Evolutionary conservation across 1,284 basidiomycete species (phyloP), one percentile per base, ranked within the genome.

Genomic region (Ceratobasidium sp.): DNA sequence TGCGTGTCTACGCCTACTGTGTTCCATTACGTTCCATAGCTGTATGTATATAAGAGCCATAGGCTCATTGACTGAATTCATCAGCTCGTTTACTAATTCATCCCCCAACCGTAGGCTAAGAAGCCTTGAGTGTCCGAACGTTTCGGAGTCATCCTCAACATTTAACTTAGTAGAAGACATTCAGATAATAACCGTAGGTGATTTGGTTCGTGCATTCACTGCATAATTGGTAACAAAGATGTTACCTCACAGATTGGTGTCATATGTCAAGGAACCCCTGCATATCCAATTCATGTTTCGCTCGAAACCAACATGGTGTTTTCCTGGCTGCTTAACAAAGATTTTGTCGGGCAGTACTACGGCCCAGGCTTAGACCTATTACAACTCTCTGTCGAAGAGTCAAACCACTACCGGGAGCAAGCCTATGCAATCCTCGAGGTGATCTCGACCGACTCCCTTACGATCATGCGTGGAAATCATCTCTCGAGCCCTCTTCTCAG

Each of bases 311-410:
- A 18, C 1, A 49, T 70, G 1, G 43, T 47, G 18, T 70, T 70
- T n/a, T 52, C 54, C 26, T 28, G 16, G 11, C 43, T 32, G 30
- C 26, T 50, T 28, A 49, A 6, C 30, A 70, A 59, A 14, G 67
- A 70, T 44, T 70, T 58, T 38, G 26, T 70, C 14, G 67, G 67
- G 1, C 54, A 58, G 30, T 70, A 70, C 32, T 70, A 58, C 26
- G 67, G 54, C 11, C 26, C 55, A 5, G 46, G 43, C n/a, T n/a
- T 46, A 23, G 30, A 70, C 28, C 23, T 38, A 13, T 46, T 58
- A 28, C 21, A 35, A 18, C 18, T 70, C 28, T 2, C 26, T 16
- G 30, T 5, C 35, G 35, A 4, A 58, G 32, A 21, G 13, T 6
- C 26, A 16, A 32, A 6, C 9, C 13, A 38, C 5, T 58, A 58